Evolutionary conservation across 345 rosid genomes (phyloP).

Genomic region (Gossypium thurberi): DNA sequence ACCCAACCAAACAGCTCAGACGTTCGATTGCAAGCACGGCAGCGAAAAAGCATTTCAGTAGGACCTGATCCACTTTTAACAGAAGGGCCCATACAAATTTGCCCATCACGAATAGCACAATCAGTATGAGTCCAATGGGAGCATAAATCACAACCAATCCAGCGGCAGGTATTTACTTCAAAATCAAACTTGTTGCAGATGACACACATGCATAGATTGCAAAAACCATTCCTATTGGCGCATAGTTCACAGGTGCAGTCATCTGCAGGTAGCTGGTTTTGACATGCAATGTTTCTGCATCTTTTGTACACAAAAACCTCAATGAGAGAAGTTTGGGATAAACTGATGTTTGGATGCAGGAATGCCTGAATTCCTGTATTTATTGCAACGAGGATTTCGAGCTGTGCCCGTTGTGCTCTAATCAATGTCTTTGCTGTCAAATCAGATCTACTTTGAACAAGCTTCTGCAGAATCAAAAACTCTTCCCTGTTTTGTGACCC

Average conservation of each 20-base stretch:
- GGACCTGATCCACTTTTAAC: constrained; percentile 58
- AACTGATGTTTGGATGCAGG: constrained; percentile 77
- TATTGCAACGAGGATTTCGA: constrained; percentile 83
- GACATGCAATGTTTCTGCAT: constrained; percentile 91
- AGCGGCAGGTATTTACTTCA: constrained; percentile 91
- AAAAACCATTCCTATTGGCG: constrained; percentile 76
- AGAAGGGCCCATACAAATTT: constrained; percentile 70
- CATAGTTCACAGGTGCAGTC: constrained; percentile 83
- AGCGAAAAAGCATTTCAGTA: constrained; percentile 79
- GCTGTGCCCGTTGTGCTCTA: constrained; percentile 76
- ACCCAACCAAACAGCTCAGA: constrained; percentile 95
- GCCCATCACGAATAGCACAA: constrained; percentile 88
- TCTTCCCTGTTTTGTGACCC: constrained; percentile 81
- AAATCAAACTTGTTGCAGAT: constrained; percentile 96
- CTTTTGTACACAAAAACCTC: constrained; percentile 83
- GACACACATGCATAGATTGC: constrained; percentile 96
- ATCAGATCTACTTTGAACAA: constrained; percentile 74
- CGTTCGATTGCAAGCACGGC: constrained; percentile 83
- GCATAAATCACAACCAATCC: constrained; percentile 97
- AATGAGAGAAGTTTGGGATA: constrained; percentile 73
- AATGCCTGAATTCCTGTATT: constrained; percentile 90
- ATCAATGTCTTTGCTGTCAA: constrained; percentile 69
- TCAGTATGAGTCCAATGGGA: constrained; percentile 99
- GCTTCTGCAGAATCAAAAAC: constrained; percentile 67
- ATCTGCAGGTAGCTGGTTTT: constrained; percentile 81